phyloP scores from a whole-genome alignment of 352 stramenopile genomes.

The Peronospora belbahrii region DNA sequence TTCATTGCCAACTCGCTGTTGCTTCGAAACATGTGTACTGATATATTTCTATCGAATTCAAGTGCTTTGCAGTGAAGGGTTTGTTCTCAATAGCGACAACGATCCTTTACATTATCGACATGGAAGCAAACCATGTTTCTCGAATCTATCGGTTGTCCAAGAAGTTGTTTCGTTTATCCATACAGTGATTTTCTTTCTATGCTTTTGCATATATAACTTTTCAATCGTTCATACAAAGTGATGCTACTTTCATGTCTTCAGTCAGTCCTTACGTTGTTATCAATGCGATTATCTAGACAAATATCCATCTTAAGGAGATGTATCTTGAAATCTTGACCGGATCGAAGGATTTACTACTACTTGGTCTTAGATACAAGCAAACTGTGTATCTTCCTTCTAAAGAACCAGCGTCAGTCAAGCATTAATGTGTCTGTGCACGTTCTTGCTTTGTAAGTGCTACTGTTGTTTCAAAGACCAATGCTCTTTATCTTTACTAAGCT shows the following conservation, averaged over 20 bases:
- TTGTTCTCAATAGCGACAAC: not conserved
- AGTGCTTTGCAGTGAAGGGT: not conserved
- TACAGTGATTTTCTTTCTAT: no score
- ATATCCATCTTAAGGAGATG: no score
- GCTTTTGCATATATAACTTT: no score
- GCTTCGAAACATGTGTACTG: not conserved
- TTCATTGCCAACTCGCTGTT: slow-evolving; percentile 8
- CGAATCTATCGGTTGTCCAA: no score
- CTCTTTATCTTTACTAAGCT: no score
- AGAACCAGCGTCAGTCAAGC: no score
- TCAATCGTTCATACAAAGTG: slow-evolving; percentile 10
- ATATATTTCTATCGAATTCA: not conserved
- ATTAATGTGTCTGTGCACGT: no score
- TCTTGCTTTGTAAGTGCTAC: no score
- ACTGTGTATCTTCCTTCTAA: no score
- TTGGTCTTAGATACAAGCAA: slow-evolving; percentile 21
- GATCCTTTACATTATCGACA: not conserved
- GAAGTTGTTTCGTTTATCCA: no score
- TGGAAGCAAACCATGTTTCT: no score
- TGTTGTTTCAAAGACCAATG: no score
- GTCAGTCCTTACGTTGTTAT: not conserved
- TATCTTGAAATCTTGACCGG: slow-evolving; percentile 27
- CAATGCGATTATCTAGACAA: slow-evolving; percentile 5
- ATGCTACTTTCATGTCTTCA: slow-evolving; percentile 26
- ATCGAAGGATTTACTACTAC: slow-evolving; percentile 48